Evolutionary conservation across 768 basidiomycete species (phyloP).

Genomic region (Mrakia gelida): DNA sequence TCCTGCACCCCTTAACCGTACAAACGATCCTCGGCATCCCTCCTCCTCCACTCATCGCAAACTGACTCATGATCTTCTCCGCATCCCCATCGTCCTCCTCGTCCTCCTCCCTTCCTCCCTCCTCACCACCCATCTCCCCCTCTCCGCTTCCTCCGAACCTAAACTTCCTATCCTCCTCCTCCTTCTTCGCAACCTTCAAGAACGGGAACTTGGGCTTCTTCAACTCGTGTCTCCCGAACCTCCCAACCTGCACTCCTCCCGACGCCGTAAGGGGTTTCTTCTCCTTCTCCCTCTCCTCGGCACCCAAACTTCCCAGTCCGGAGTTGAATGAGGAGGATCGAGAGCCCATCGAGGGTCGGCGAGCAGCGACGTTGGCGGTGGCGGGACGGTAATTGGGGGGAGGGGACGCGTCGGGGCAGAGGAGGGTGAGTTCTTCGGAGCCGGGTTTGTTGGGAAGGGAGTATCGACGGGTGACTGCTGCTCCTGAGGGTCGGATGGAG

Average conservation of each 20-base stretch:
- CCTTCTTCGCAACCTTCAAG: not conserved
- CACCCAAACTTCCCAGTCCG: not conserved
- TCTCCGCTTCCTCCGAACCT: not conserved
- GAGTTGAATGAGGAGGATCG: not conserved
- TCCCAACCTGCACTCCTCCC: not conserved
- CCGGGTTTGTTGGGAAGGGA: not conserved
- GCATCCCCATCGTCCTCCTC: not conserved
- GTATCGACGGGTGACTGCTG: not conserved
- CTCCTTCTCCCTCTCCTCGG: not conserved
- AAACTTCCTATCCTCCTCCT: not conserved
- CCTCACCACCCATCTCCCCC: not conserved
- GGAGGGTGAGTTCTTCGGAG: not conserved
- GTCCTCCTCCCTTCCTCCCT: not conserved
- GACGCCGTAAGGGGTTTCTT: not conserved
- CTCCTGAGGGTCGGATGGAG: not conserved
- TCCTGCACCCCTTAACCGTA: not conserved
- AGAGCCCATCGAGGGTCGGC: not conserved
- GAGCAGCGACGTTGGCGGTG: not conserved
- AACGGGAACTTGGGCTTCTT: not conserved
- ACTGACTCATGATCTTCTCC: not conserved
- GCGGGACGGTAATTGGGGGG: not conserved
- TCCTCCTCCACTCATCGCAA: not conserved
- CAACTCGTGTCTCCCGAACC: not conserved
- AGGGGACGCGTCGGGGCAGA: not conserved
- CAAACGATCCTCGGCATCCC: not conserved